phyloP scores from a whole-genome alignment of 1,284 basidiomycete genomes.

The Cutaneotrichosporon dermatis region DNA sequence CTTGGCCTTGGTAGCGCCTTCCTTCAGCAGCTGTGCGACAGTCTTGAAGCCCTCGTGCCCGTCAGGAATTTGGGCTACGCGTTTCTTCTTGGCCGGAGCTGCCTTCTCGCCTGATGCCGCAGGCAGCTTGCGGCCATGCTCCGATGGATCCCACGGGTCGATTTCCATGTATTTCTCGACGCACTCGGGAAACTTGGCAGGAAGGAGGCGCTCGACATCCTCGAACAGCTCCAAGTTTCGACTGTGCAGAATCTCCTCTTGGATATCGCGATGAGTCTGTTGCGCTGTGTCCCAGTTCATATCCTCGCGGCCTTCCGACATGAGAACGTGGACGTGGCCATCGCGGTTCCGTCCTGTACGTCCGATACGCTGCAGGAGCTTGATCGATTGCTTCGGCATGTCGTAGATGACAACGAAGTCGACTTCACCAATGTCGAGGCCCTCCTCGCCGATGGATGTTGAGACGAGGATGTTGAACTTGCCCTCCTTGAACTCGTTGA shows the following conservation, averaged over 20 bases:
- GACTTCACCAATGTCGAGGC: constrained; percentile 97
- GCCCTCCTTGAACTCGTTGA: constrained; percentile 79
- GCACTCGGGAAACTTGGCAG: constrained; percentile 70
- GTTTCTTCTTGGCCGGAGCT: constrained; percentile 19
- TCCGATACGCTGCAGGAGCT: constrained; percentile 95
- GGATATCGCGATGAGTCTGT: constrained; percentile 80
- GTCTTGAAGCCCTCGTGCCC: constrained; percentile 41
- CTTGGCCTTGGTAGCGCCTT: constrained; percentile 18
- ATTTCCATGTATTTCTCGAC: constrained; percentile 69
- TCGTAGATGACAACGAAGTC: constrained; percentile 97
- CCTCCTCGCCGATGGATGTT: constrained; percentile 97
- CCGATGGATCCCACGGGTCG: constrained; percentile 45
- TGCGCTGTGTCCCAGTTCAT: constrained; percentile 86
- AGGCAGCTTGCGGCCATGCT: constrained; percentile 26
- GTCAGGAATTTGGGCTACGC: constrained; percentile 43
- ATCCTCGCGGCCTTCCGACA: constrained; percentile 87
- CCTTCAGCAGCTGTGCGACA: constrained; percentile 39
- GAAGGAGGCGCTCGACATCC: constrained; percentile 83
- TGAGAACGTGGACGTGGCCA: constrained; percentile 86
- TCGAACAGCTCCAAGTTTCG: constrained; percentile 84
- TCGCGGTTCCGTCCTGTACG: constrained; percentile 90
- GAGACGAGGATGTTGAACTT: constrained; percentile 90
- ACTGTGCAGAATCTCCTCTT: constrained; percentile 79
- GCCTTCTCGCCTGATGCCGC: constrained; percentile 18
- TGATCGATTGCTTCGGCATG: constrained; percentile 90